Evolutionary conservation across 352 stramenopile genomes (phyloP), one percentile per base, ranked within the genome.

Genomic region (Globisporangium sylvaticum): DNA sequence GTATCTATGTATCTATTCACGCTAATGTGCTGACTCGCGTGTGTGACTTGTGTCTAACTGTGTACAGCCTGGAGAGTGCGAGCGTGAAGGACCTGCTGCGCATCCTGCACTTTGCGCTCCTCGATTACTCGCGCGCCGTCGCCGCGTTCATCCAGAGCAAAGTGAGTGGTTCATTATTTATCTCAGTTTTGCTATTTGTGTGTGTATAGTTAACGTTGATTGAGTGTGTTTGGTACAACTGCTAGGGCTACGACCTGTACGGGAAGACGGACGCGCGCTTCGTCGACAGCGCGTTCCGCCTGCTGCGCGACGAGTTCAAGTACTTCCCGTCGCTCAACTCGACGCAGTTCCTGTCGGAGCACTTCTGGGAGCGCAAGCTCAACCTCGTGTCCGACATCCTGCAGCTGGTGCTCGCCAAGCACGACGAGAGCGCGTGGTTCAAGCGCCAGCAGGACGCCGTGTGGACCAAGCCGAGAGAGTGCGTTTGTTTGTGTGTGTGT

Each of bases 251-350:
- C 66, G 83, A 94, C 64, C 60, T 94, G 64, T 88, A 83, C 32
- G 87, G 83, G 24, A 90, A 92, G 71, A 92, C 87, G 31, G 87
- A 94, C 55, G 70, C 74, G 68, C 82, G 84, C 57, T 94, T 94
- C 64, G 79, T 93, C 52, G 84, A 92, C 62, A 79, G 81, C 61
- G 71, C 73, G 24, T 92, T 93, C 67, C 87, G 83, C 15, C 73
- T 93, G 54, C 58, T 91, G 59, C 81, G 87, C 6, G 81, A 92
- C 53, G 80, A 91, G 64, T 92, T 92, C 61, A 72, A 73, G 22
- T 90, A 81, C 68, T 91, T 92, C 64, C 85, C 85, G 29, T 67
- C 80, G 52, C 69, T 94, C 10, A 90, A 71, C 29, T 55, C 70
- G n/a, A 48, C 79, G 39, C 86, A 94, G 62, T 91, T 94, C 25